Evolutionary conservation across 2,329 filamentous ascomycete species (phyloP).

Genomic region (Colletotrichum graminicola): DNA sequence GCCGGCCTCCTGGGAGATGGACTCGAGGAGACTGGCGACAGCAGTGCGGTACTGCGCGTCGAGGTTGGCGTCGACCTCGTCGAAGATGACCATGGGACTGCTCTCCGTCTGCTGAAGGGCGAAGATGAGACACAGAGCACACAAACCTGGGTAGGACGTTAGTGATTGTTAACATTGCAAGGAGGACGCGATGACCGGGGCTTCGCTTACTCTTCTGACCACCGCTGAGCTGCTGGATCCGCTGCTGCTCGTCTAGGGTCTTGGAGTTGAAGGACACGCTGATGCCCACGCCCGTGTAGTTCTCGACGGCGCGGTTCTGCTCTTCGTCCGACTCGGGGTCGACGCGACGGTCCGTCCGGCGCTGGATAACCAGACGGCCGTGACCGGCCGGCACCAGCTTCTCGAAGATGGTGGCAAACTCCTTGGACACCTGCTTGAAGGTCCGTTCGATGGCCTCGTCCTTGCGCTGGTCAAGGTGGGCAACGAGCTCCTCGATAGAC

Average conservation of each 20-base stretch:
- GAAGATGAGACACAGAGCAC: slow-evolving; percentile 96
- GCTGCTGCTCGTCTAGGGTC: slow-evolving; percentile 93
- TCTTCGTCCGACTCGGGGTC: slow-evolving; percentile 74
- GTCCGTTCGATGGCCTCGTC: slow-evolving; percentile 98
- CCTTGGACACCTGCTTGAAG: slow-evolving; percentile 96
- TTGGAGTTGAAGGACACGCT: slow-evolving; percentile 99
- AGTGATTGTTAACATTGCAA: slow-evolving; percentile 31
- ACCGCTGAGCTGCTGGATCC: slow-evolving; percentile 96
- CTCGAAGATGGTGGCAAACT: slow-evolving; percentile 94
- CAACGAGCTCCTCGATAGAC: slow-evolving; percentile 92
- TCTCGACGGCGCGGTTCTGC: slow-evolving; percentile 82
- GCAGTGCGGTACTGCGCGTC: slow-evolving; percentile 98
- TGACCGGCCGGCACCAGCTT: slow-evolving; percentile 94
- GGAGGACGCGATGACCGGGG: background rate
- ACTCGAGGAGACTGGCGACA: slow-evolving; percentile 88
- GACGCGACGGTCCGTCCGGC: slow-evolving; percentile 79
- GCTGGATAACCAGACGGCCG: slow-evolving; percentile 91
- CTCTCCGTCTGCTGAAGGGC: slow-evolving; percentile 98
- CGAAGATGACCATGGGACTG: slow-evolving; percentile 98
- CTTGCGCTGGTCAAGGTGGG: slow-evolving; percentile 92
- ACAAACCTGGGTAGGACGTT: slow-evolving; percentile 73
- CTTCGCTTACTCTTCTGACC: slow-evolving; percentile 88
- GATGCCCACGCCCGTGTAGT: slow-evolving; percentile 96
- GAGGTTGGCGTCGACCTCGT: slow-evolving; percentile 98
- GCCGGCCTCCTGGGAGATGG: slow-evolving; percentile 75